Evolutionary conservation across 2,329 filamentous ascomycete genomes (phyloP).

Genomic region (Aspergillus hiratsukae): DNA sequence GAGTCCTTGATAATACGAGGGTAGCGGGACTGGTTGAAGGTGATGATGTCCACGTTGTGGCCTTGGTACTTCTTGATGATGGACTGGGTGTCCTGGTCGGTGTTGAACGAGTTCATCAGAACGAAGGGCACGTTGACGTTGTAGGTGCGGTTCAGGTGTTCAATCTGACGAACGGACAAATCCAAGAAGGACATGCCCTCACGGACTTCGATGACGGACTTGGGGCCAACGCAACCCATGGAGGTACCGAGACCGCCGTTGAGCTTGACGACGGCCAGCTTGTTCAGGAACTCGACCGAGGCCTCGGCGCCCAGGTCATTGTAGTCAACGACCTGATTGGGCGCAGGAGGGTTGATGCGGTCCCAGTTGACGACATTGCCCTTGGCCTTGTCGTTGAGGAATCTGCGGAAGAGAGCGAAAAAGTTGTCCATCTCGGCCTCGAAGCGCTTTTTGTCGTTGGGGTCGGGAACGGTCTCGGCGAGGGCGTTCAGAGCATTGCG

Average conservation of each 20-base stretch:
- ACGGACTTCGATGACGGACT: conserved; percentile 98
- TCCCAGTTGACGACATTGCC: conserved; percentile 95
- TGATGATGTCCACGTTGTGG: conserved; percentile 98
- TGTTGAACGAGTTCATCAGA: conserved; percentile 99
- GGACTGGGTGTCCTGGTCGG: conserved; percentile 91
- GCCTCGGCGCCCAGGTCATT: conserved; percentile 83
- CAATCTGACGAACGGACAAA: conserved; percentile 96
- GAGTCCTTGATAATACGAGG: conserved; percentile 98
- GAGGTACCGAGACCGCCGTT: conserved; percentile 99
- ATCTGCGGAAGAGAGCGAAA: conserved; percentile 96
- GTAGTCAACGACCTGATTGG: conserved; percentile 93
- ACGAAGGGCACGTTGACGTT: conserved; percentile 96
- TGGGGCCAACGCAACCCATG: conserved; percentile 98
- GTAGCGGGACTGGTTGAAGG: conserved; percentile 99
- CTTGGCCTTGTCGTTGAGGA: conserved; percentile 98
- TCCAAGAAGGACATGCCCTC: conserved; percentile 99
- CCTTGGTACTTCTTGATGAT: conserved; percentile 99
- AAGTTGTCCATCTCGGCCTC: conserved; percentile 99
- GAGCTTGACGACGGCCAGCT: conserved; percentile 97
- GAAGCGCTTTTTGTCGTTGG: conserved; percentile 71
- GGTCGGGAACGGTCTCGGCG: conserved; percentile 81
- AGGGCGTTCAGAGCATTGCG: conserved; percentile 93
- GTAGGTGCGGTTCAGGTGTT: conserved; percentile 98
- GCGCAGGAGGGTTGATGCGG: conserved; percentile 88
- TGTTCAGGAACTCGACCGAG: conserved; percentile 90